Percentiles rank a stretch among this genome's conserved stretches.
Conservation (phyloP, 2,329 filamentous ascomycete genomes). For the Ceratocystis harringtonii region DNA sequence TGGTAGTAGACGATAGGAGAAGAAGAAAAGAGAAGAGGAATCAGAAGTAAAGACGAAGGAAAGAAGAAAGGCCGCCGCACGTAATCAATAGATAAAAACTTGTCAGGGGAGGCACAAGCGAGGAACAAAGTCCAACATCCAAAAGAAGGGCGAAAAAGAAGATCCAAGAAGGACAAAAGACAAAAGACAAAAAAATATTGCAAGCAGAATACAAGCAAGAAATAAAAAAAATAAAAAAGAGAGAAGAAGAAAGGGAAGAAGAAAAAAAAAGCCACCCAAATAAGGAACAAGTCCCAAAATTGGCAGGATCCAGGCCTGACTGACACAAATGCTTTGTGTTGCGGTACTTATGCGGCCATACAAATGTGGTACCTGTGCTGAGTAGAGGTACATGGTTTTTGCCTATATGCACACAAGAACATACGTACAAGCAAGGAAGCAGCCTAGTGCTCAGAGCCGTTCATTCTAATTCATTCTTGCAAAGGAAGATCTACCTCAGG, state of each 20-base stretch:
- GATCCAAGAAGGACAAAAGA: background rate
- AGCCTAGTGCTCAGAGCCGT: background rate
- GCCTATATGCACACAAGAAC: background rate
- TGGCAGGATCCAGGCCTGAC: background rate
- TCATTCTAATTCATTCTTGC: background rate
- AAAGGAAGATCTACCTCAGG: background rate
- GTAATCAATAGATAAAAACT: background rate
- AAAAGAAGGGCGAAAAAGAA: slow-evolving; percentile 7
- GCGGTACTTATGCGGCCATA: background rate
- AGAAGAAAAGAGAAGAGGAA: background rate
- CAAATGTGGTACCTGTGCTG: background rate
- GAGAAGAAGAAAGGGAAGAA: background rate
- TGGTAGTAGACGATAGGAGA: background rate
- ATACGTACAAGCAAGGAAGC: background rate
- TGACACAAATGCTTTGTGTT: background rate
- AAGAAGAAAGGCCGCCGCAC: background rate
- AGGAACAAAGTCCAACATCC: background rate
- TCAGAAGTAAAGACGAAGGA: slow-evolving; percentile 2
- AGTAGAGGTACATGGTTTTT: background rate
- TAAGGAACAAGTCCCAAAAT: slow-evolving; percentile 1
- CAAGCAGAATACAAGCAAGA: background rate
- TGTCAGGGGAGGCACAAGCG: slow-evolving; percentile 4
- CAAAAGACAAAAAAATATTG: background rate
- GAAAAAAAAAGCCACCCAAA: slow-evolving; percentile 11
- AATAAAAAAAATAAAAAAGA: background rate